Base-by-base conservation (phyloP, 1,139 yeast species). In the Debaryomycetaceae sp. region DNA sequence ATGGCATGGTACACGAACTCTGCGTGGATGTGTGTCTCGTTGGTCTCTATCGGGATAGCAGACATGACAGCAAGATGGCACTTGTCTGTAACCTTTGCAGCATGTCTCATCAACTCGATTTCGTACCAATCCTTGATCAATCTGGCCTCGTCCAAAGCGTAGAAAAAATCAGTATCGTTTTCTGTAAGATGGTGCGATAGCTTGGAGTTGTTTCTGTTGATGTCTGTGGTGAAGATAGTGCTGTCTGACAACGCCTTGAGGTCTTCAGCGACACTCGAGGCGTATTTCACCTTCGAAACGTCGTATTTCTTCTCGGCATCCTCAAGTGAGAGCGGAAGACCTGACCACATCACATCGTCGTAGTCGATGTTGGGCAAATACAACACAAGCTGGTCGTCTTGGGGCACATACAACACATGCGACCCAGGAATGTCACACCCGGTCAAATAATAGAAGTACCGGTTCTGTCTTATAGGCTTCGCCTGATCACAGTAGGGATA, bases 271-370 rank as follows among this genome's bases (percentile, higher is more conserved):
- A 84, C 59, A 6, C 80, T 81, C 13, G 66, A 60, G 8, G 75
- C 78, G 57, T 84, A 87, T 51, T 79, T 68, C 45, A 91, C 95
- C 37, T 80, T 84, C 62, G 93, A 98, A 34, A 88, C 91, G 54
- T 91, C 97, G 56, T 68, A 93, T 49, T 72, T 75, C 17, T 68
- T 60, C 41, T 64, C 47, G 0, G 97, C 97, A 22, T 84, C 82
- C 43, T 84, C 82, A n/a, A 74, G 56, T 36, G 80, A 69, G 43
- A 88, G 52, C 1, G 99, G 98, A 65, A 85, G 62, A 0, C 99
- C 99, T 46, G 95, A 84, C 98, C 99, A 93, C 91, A 93, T 87
- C 41, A 93, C 87, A 60, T 88, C 97, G 40, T 93, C 98, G 42
- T 78, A 68, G 60, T 90, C 96, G 41, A 91, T 74, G 46, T 86